Evolutionary conservation across 2,329 filamentous ascomycete genomes (phyloP), one percentile per base, ranked within the genome.

Genomic region (Fusarium musae): DNA sequence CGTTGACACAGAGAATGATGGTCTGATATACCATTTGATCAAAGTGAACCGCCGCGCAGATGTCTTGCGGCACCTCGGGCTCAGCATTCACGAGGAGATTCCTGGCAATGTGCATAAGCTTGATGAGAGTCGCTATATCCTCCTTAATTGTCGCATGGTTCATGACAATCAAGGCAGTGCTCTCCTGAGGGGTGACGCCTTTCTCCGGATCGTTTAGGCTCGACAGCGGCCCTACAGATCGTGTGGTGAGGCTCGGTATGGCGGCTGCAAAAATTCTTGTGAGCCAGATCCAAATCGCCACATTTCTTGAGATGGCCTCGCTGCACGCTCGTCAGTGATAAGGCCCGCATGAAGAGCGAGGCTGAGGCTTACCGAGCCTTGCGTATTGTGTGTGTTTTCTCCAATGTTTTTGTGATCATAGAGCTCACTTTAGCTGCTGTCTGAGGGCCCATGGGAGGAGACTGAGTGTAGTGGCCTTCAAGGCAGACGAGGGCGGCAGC

Each of bases 1-100:
- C 89, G 77, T 91, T 91, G 26, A 91, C 88, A 74, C 90, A 92
- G 13, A 92, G 84, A 37, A 90, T 88, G 68, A 92, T 90, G 5
- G 90, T 87, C 78, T 91, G 89, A 70, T 91, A 90, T 5, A 92
- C 88, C 82, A 90, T 90, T 75, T 91, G 88, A 74, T 92, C 89
- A 70, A 92, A 91, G 59, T 88, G 86, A 21, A 91, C 88, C 12
- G 89, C 88, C 15, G 89, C 88, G 64, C 90, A 92, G 12, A 92
- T 85, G 73, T 92, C 90, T 78, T 92, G 90, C 4, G 90, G 89
- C 7, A 91, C 88, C 76, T 91, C 88, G 17, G 90, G 89, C 76
- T 91, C 88, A 12, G 88, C 87, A 15, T 90, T 91, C 36, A 91
- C 90, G 30, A 92, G 84, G 68, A 92, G 83, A 71, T 92, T 92